Evolutionary conservation across 2,329 filamentous ascomycete genomes (phyloP), one percentile per base, ranked within the genome.

Genomic region (Curvularia spicifera): DNA sequence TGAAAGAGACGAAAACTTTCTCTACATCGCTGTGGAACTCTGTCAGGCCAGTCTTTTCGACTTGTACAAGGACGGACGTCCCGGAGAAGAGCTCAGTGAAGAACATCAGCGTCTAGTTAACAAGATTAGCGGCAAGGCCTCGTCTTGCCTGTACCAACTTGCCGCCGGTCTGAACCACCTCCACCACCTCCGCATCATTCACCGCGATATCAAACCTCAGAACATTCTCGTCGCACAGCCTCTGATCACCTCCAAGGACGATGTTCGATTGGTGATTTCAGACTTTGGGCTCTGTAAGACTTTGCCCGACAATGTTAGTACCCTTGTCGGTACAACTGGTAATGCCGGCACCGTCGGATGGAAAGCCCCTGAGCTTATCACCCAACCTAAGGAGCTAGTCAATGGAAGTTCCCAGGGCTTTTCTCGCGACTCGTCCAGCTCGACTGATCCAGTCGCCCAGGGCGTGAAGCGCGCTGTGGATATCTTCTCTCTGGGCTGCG

Each of bases 281-380:
- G 95, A 99, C 76, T 99, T 99, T 78, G 95, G 95, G 5, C 85
- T 99, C 0, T 98, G 95, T 77, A 99, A 98, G 82, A 98, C 97
- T 72, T 81, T 99, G 15, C 95, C 97, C 64, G 92, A 92, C 53
- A 93, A 93, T 6, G 93, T 97, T 73, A 97, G 93, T 55, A 98
- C 94, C 0, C 93, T 98, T 73, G 90, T 94, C 40, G 93, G 95
- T 8, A 97, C 94, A 3, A 98, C 94, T 0, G 93, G 93, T 12
- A 91, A 97, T 71, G 94, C 94, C 1, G 95, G 95, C 31, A 99
- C 95, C 0, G 92, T 91, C 43, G 95, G 95, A 6, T 99, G 95
- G 95, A 92, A 96, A 58, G 95, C 95, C 0, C 95, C 95, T 0
- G 95, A 99, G 78, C 84, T 99, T 4, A 86, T 99, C 13, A 84